A percentile compares a stretch with the other conserved stretches of the same genome.
These are phyloP conservation scores for Psilocybe mexicana DNA, from an alignment of 1,284 basidiomycete species.

Conservation along the genomic window DNA sequence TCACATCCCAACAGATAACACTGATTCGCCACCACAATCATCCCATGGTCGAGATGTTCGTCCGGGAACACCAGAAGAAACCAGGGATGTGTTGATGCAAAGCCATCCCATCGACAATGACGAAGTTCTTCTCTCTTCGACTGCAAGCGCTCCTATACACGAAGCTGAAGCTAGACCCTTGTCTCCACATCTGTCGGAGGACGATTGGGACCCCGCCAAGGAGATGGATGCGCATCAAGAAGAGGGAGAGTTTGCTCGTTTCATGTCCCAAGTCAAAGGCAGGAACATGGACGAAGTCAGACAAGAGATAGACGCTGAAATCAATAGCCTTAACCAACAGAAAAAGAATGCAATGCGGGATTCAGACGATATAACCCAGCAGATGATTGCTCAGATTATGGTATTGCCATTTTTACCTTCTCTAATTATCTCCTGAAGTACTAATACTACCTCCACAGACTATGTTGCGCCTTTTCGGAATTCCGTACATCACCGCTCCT, in stretches of 20 bases:
- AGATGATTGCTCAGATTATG: constrained; percentile 97
- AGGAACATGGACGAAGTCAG: constrained; percentile 79
- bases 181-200: constrained; percentile 23
- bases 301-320: constrained; percentile 91
- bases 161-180: constrained; percentile 5
- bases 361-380: constrained; percentile 92
- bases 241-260: constrained; percentile 89
- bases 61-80: neutral
- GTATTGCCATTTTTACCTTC: constrained; percentile 37
- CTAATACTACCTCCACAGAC: constrained; percentile 42
- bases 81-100: neutral
- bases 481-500: constrained; percentile 97
- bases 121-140: constrained; percentile 45
- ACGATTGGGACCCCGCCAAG: constrained; percentile 69
- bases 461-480: constrained; percentile 92
- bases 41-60: neutral
- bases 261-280: constrained; percentile 88
- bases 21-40: neutral
- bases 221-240: constrained; percentile 84
- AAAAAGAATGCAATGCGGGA: constrained; percentile 89
- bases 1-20: neutral
- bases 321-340: constrained; percentile 79
- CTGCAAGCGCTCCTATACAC: constrained; percentile 50
- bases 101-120: constrained; percentile 13
- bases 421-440: neutral